phyloP scores from a whole-genome alignment of 2,329 filamentous ascomycete genomes.

The Elsinoe fawcettii region DNA sequence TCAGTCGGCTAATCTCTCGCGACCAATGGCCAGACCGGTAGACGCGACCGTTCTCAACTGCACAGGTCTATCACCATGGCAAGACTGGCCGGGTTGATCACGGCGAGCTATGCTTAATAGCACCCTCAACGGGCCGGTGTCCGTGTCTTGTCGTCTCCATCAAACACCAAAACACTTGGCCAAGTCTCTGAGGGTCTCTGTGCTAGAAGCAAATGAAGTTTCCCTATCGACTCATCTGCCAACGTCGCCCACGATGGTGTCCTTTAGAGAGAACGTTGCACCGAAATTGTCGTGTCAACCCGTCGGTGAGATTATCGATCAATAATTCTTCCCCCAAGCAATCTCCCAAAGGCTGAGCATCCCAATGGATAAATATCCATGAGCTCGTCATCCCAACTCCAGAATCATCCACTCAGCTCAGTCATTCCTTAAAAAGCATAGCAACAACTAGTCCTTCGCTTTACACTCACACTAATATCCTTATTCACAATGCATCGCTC shows the following conservation, averaged over 20 bases:
- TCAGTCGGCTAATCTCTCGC: conserved; percentile 1
- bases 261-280: not conserved
- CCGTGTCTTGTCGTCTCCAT: conserved; percentile 5
- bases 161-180: not conserved
- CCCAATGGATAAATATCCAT: not conserved
- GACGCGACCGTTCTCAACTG: conserved; percentile 6
- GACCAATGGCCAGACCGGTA: not conserved
- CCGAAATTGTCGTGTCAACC: conserved; percentile 3
- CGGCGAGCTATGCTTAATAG: conserved; percentile 7
- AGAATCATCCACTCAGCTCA: conserved; percentile 4
- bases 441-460: not conserved
- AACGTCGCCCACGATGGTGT: not conserved
- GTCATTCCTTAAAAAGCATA: not conserved
- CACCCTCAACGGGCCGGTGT: conserved; percentile 2
- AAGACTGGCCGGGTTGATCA: not conserved
- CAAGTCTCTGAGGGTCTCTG: not conserved
- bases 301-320: conserved; percentile 11
- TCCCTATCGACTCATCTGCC: conserved; percentile 3
- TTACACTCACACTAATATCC: not conserved
- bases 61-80: conserved; percentile 1
- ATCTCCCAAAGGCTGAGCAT: not conserved
- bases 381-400: conserved; percentile 8
- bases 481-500: conserved; percentile 5
- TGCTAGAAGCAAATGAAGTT: conserved; percentile 4
- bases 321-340: not conserved